Base-by-base conservation (phyloP, 140 eudicot species). In the Ambrosia hybrid region DNA sequence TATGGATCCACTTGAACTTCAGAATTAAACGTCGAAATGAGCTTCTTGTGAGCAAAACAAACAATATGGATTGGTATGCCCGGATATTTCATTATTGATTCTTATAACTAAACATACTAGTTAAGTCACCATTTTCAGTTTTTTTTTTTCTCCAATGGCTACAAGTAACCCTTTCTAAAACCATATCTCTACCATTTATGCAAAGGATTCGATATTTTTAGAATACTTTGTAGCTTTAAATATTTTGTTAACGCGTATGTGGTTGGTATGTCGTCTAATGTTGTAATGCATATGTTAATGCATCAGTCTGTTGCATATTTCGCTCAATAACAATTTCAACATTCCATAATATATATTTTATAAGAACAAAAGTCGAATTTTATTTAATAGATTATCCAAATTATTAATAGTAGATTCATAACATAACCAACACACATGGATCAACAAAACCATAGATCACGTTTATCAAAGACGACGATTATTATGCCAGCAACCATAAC, bases 401-500 rank as follows among this genome's bases (percentile, higher is more conserved):
- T 59, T 62, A 34, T 37, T 62, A 37, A 1, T 14, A 62, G 49
- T 62, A 62, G 26, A 34, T 60, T 17, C 8, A 60, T 60, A 33
- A 13, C 66, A 60, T 60, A 60, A 6, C 38, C 0, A 56, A 16
- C 34, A 63, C 12, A 63, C 33, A 12, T 38, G 68, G 30, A 36
- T 38, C 30, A 11, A 63, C 49, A 10, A 13, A 63, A 14, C 26
- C 68, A 37, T 7, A 63, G 15, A 38, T 53, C 26, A 7, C 34
- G 30, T 26, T n/a, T 46, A 26, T 46, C 56, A n/a, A 3, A 67
- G 72, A 67, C 38, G 72, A 5, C 72, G 72, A 21, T 51, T 26
- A 12, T 48, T 30, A 3, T 67, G 56, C 72, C 72, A 67, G 15
- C 72, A 67, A 48, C 72, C 72, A 26, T 45, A 46, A 17, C 71